Evolutionary conservation across 176 grass and related monocot species (phyloP), one percentile per base, ranked within the genome.

Genomic region (Rhynchospora breviuscula): DNA sequence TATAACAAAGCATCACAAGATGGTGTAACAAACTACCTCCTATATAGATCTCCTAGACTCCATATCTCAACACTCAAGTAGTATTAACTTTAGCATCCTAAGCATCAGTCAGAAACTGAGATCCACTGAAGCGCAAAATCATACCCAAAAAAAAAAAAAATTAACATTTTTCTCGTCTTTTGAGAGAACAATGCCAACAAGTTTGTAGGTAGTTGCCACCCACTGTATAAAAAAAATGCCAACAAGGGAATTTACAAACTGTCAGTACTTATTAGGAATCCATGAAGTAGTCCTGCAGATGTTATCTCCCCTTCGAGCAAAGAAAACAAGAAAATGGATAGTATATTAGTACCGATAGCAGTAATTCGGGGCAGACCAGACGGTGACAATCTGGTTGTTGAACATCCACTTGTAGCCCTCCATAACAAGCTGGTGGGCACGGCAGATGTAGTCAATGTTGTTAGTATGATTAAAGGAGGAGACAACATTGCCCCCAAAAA

Each of bases 331-430:
- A 80, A 58, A 52, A 75, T 56, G 54, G 56, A 78, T 35, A 86
- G 65, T 17, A 26, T 78, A 78, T 43, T 77, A 80, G 68, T 94
- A 99, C 96, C 96, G 91, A 88, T 99, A 99, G 85, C 96, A 99
- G 81, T 99, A 99, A 77, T 99, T 99, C 61, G 96, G 96, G 56
- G 96, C 96, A 73, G 96, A 99, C 96, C 96, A 99, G 86, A 99
- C 96, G 43, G 96, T 99, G 66, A 99, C 88, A 87, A 99, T 99
- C 91, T 95, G 92, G 88, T 89, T 86, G 80, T 93, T 92, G 85
- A 99, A 99, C 96, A 99, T 95, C 96, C 96, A 99, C 81, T 99
- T 99, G 73, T 92, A 99, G 25, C 96, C 96, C 88, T 99, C 96
- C 96, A 99, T 99, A 51, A 99, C 96, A 52, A 99, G 88, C 52